Base-by-base conservation (phyloP, 139 green algal species). In the Chlamydomonas schloesseri region DNA sequence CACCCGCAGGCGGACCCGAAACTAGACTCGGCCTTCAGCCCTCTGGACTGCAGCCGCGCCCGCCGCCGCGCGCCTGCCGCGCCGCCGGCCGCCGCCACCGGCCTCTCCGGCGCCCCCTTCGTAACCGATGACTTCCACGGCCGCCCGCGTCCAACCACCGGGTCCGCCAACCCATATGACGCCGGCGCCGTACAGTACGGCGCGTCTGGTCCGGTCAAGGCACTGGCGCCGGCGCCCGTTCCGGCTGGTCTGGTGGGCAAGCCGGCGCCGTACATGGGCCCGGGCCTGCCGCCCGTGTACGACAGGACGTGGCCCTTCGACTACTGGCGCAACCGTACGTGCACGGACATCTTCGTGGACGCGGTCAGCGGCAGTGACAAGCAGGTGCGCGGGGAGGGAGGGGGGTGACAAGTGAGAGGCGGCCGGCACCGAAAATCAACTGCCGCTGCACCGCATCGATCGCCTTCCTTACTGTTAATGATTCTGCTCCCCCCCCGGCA, bases 121-220 rank as follows among this genome's bases (percentile, higher is more conserved):
- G 70, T 76, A 1, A 15, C 4, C 70, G 70, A 58, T 3, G 72
- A 79, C 72, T 79, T 79, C 47, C 46, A 79, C 47, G 72, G 72
- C 72, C 46, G 46, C 13, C 10, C 46, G 11, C 47, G 72, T 3
- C 28, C 42, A 9, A n/a, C 60, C 47, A 31, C 28, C 47, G 11
- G 20, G 42, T 50, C 42, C 42, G 42, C 42, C 20, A 46, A 3
- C 15, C 6, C 18, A 9, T 33, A 34, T n/a, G 72, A 79, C 72
- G 11, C 34, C 24, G 72, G 72, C 47, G 72, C 72, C 8, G 46
- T 79, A 21, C 67, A 42, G 31, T 37, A 3, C 1, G 67, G 14
- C 10, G 8, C 31, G 24, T 23, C 23, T 21, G 67, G 31, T 15
- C 33, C n/a, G 31, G 67, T 29, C n/a, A 72, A 72, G 15, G n/a